Base-by-base conservation (phyloP, 2,329 filamentous ascomycete species). In the Helotiales sp. region DNA sequence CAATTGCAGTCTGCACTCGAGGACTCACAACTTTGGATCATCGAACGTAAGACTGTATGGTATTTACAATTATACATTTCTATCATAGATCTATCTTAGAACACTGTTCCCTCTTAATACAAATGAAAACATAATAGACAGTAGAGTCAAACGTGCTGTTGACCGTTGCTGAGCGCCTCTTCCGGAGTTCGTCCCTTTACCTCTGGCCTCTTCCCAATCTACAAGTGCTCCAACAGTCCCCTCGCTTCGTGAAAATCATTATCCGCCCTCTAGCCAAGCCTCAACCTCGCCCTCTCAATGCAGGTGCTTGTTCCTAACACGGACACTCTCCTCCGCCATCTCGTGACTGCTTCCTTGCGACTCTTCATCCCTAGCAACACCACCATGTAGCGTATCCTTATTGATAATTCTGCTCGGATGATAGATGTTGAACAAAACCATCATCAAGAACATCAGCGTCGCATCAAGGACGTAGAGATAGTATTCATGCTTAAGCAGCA, bases 401-500 rank as follows among this genome's bases (percentile, higher is more conserved):
- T 25, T 36, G 6, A 56, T 47, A 38, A 63, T 57, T 5, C 49
- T 52, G 17, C 61, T 59, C 5, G 74, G 73, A 55, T 75, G 74
- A 7, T 62, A 57, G 49, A 71, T 52, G 57, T 69, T 70, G 51
- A 77, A 69, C 30, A 76, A 24, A 0, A 71, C 60, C 56, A 76
- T 63, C 0, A 73, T 72, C 3, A 71, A 5, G 25, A 74, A 65
- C 75, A 78, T 78, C 24, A 76, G 69, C 9, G 70, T 58, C 0
- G 74, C 70, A 58, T 79, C 76, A 52, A 79, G 76, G 13, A 74
- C 69, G 59, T 77, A 78, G 10, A 78, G 52, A 25, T 69, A 76
- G 58, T 72, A 72, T 66, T 80, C 77, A 34, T 75, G 71, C 24
- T 63, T 58, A 24, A 79, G 63, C 33, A 80, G 62, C 54, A 73